Conservation (phyloP, 768 basidiomycete species). For the Dentipellis fragilis region DNA sequence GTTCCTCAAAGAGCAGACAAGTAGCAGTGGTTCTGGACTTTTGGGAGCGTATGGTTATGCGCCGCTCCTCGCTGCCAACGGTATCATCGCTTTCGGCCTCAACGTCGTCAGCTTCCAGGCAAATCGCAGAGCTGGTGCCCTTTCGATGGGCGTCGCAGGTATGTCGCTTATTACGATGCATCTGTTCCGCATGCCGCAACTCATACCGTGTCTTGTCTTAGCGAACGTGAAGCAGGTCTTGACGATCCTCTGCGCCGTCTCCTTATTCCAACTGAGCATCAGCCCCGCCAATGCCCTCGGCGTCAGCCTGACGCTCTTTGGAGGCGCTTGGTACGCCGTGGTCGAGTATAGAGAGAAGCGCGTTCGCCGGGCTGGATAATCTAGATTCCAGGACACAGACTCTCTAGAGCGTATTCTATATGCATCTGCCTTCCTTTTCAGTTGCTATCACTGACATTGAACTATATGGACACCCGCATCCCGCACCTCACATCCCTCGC, state of each 20-base stretch:
- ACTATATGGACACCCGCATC: too few relatives aligned
- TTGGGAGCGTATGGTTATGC: slow-evolving; percentile 16
- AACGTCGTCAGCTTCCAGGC: slow-evolving; percentile 94
- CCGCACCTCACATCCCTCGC: too few relatives aligned
- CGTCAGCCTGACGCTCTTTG: slow-evolving; percentile 72
- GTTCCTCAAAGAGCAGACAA: slow-evolving; percentile 9
- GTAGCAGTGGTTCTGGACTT: slow-evolving; percentile 21
- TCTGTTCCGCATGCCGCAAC: background rate
- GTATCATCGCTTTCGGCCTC: slow-evolving; percentile 79
- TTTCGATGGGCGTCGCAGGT: slow-evolving; percentile 91
- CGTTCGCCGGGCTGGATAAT: background rate
- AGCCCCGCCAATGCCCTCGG: slow-evolving; percentile 73
- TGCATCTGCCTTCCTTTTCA: too few relatives aligned
- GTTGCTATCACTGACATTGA: too few relatives aligned
- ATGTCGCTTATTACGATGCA: slow-evolving; percentile 16
- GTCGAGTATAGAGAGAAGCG: slow-evolving; percentile 37
- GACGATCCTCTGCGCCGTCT: slow-evolving; percentile 76
- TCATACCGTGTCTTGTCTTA: slow-evolving; percentile 18
- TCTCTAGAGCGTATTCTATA: too few relatives aligned
- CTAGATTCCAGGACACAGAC: background rate
- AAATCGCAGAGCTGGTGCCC: slow-evolving; percentile 83
- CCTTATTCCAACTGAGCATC: slow-evolving; percentile 77
- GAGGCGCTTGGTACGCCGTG: slow-evolving; percentile 74
- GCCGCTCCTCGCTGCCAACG: slow-evolving; percentile 61
- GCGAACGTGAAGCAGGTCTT: slow-evolving; percentile 92